Evolutionary conservation across 495 filamentous ascomycete genomes (phyloP), one percentile per base, ranked within the genome.

Genomic region (Daldinia loculata): DNA sequence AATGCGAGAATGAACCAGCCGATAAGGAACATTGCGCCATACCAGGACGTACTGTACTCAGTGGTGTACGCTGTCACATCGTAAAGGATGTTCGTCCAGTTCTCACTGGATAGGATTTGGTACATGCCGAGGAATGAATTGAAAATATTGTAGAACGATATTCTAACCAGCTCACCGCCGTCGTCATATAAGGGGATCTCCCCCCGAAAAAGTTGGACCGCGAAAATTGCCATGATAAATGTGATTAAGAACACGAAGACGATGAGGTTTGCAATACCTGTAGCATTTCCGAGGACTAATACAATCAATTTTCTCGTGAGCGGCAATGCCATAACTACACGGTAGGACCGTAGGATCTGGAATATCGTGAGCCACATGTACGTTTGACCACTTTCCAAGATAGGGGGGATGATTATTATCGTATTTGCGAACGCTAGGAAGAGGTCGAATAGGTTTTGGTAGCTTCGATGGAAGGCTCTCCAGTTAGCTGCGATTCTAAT

Each of bases 51-150:
- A 45, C 86, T 83, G 63, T 82, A 87, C 0, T 69, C 39, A 5
- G 77, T 82, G 2, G 92, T 89, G 66, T 88, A 89, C 29, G 84
- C 75, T 1, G 94, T 97, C 53, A 91, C 88, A 75, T 88, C 90
- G 82, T 97, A 99, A 61, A 99, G 79, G 34, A 97, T 90, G 0
- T 79, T 81, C 2, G 95, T 98, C 95, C 95, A 99, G 76, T 97
- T 92, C 76, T 99, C 95, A 70, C 93, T 98, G 24, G 95, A 97
- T n/a, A 99, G 83, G 29, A 99, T 88, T 76, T 97, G 93, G 75
- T 99, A 99, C 95, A 99, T 99, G 61, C 94, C 95, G 19, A 98
- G 85, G 71, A 98, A 99, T 0, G 93, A 90, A 71, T 98, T 98
- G 80, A 92, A 99, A 34, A 98, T 95, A 38, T 93, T 92, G 71